These are phyloP conservation scores for Pseudopediastrum boryanum DNA, from an alignment of 139 green algal genomes.

Conservation along the genomic window DNA sequence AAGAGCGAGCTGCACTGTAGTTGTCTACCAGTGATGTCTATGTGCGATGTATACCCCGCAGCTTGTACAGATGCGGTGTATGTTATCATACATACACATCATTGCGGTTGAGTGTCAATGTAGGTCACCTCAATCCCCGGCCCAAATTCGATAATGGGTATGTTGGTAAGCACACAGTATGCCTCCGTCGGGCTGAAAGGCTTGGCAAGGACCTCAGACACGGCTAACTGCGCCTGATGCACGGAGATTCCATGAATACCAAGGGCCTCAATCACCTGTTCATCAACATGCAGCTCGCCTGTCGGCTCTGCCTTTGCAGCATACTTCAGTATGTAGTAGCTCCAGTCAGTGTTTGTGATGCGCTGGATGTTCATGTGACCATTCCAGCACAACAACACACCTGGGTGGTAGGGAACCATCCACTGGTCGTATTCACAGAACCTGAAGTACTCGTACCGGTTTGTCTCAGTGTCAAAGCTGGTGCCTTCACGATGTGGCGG, in stretches of 20 bases:
- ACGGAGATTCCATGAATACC: not conserved
- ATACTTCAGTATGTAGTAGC: conserved; percentile 13
- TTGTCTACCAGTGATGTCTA: no score
- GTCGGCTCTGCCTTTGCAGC: not conserved
- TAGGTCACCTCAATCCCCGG: not conserved
- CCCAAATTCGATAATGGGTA: not conserved
- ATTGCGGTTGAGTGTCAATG: not conserved
- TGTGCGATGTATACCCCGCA: no score
- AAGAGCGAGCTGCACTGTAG: no score
- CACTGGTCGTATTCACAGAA: not conserved
- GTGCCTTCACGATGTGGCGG: not conserved
- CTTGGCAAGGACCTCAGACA: not conserved
- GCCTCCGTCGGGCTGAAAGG: not conserved
- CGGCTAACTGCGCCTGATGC: not conserved
- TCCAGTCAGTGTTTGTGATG: conserved; percentile 4
- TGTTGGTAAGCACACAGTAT: not conserved
- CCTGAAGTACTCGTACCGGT: not conserved
- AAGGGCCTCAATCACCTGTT: not conserved
- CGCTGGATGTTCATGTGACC: conserved; percentile 4
- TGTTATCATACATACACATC: no score
- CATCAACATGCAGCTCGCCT: not conserved
- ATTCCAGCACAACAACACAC: conserved; percentile 1
- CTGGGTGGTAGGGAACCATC: conserved; percentile 16
- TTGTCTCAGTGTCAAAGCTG: not conserved
- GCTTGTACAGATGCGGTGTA: no score